Percentiles rank a stretch among this genome's conserved stretches.
These are phyloP conservation scores for Sicyos edulis DNA, from an alignment of 306 rosid genomes.

Conservation along the genomic window DNA sequence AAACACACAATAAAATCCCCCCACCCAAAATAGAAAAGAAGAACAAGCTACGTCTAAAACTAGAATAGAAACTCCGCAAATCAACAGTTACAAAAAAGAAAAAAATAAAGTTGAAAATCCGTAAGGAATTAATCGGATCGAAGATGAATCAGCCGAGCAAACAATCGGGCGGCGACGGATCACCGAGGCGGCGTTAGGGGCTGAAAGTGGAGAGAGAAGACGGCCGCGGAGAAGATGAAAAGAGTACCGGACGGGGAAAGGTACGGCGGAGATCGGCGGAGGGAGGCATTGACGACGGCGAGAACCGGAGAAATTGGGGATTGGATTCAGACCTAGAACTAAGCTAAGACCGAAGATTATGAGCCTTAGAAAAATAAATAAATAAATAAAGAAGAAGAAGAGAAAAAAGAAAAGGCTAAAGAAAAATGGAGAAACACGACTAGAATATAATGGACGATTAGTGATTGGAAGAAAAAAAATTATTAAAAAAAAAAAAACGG, in stretches of 20 bases:
- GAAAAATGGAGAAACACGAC: too few relatives aligned
- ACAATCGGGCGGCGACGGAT: constrained; percentile 27
- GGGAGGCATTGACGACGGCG: constrained; percentile 30
- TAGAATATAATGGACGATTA: too few relatives aligned
- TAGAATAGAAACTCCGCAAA: not conserved
- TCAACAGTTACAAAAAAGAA: not conserved
- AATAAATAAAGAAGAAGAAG: too few relatives aligned
- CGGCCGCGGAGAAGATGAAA: too few relatives aligned
- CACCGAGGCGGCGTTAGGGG: not conserved
- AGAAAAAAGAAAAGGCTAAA: too few relatives aligned
- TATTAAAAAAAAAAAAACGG: too few relatives aligned
- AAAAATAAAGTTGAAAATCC: not conserved
- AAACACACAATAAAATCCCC: constrained; percentile 1
- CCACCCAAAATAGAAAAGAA: not conserved
- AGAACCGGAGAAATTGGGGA: not conserved
- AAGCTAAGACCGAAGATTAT: too few relatives aligned
- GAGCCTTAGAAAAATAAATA: too few relatives aligned
- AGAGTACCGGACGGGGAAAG: not conserved
- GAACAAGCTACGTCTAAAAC: not conserved
- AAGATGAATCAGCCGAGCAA: constrained; percentile 20
- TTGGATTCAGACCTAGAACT: too few relatives aligned
- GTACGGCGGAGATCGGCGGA: constrained; percentile 9
- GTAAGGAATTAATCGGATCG: constrained; percentile 25
- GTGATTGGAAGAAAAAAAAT: too few relatives aligned
- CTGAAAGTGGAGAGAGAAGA: not conserved